Evolutionary conservation across 1,139 yeast genomes (phyloP).

Genomic region (Taiozyma sp.): DNA sequence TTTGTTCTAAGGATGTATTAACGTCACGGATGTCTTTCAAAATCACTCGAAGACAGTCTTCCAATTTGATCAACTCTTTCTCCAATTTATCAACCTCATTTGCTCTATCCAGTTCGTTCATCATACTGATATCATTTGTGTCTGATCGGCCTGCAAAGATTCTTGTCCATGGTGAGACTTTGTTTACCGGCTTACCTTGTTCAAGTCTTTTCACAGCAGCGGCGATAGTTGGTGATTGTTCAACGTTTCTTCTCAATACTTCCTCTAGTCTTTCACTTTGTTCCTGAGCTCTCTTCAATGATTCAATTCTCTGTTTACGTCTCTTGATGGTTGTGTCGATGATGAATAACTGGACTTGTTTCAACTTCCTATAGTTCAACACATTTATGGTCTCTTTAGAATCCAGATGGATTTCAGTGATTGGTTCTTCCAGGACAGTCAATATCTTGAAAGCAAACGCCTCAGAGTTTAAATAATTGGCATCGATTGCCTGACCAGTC

Average conservation of each 20-base stretch:
- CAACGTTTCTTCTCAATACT: constrained; percentile 25
- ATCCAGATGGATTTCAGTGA: constrained; percentile 77
- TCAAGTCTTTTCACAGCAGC: constrained; percentile 25
- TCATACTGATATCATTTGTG: constrained; percentile 27
- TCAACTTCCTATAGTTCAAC: constrained; percentile 63
- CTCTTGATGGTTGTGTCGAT: constrained; percentile 28
- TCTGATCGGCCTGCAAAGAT: constrained; percentile 18
- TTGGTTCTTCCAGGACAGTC: constrained; percentile 74
- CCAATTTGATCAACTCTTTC: constrained; percentile 26
- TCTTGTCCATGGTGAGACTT: constrained; percentile 18
- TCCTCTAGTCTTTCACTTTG: constrained; percentile 26
- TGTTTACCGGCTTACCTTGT: constrained; percentile 15
- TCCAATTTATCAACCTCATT: constrained; percentile 26
- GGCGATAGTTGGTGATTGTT: constrained; percentile 26
- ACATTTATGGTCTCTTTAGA: constrained; percentile 63
- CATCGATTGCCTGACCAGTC: constrained; percentile 77
- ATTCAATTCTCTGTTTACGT: constrained; percentile 22
- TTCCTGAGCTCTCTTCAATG: constrained; percentile 25
- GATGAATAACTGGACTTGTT: constrained; percentile 59
- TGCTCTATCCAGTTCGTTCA: constrained; percentile 30
- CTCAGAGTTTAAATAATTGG: constrained; percentile 61
- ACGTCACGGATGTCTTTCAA: constrained; percentile 28
- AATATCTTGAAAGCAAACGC: constrained; percentile 64
- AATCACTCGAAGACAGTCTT: constrained; percentile 27
- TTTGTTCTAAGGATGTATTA: constrained; percentile 24